These are phyloP conservation scores for Xenoacremonium recifei DNA, from an alignment of 2,329 filamentous ascomycete genomes.

Conservation along the genomic window DNA sequence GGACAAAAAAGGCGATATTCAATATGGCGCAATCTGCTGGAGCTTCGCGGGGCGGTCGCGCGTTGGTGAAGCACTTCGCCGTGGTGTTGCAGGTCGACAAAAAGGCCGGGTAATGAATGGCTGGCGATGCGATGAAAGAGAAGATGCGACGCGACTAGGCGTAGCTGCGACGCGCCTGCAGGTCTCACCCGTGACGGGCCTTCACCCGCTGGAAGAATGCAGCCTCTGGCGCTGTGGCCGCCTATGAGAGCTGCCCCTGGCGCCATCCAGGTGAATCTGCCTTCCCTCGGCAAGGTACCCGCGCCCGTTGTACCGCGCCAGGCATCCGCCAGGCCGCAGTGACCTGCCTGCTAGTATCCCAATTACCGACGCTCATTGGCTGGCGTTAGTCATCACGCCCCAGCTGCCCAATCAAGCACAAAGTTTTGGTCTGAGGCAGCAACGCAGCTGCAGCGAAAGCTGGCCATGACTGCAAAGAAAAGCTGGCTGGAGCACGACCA, in stretches of 20 bases:
- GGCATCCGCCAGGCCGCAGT: constrained; percentile 29
- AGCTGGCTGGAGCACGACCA: neutral
- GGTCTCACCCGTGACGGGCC: neutral
- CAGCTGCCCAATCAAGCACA: constrained; percentile 27
- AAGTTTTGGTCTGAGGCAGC: constrained; percentile 37
- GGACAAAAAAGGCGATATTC: constrained; percentile 9
- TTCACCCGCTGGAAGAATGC: neutral
- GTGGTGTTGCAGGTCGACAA: no score
- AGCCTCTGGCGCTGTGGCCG: no score
- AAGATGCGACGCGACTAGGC: constrained; percentile 1
- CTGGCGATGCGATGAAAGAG: constrained; percentile 5
- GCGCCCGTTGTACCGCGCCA: constrained; percentile 21
- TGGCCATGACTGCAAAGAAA: neutral
- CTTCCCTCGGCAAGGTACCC: constrained; percentile 25
- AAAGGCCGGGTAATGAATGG: constrained; percentile 5
- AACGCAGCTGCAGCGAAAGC: constrained; percentile 22
- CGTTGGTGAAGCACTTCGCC: no score
- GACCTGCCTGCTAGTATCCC: constrained; percentile 24
- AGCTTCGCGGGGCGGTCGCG: no score
- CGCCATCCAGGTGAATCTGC: no score
- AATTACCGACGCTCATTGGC: constrained; percentile 27
- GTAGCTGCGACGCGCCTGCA: neutral
- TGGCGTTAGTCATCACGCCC: constrained; percentile 19
- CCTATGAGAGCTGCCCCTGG: no score
- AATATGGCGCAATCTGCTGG: constrained; percentile 16